A percentile compares a stretch with the other conserved stretches of the same genome.
Conservation (phyloP, 805 yeast species). For the Torulaspora indica region DNA sequence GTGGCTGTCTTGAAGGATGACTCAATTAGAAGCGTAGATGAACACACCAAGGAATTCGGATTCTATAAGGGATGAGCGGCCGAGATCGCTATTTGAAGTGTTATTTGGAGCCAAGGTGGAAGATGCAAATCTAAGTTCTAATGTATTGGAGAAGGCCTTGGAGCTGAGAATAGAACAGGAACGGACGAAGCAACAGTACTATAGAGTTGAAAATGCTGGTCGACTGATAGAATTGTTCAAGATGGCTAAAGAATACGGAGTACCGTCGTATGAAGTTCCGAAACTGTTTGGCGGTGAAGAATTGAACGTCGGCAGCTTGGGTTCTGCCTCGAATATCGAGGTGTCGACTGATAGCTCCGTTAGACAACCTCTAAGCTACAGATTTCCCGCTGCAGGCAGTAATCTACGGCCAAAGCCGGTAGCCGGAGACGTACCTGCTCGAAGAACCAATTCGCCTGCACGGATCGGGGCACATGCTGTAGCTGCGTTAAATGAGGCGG, state of each 20-base stretch:
- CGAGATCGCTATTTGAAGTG: slow-evolving; percentile 19
- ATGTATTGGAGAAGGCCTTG: slow-evolving; percentile 54
- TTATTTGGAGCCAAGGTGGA: slow-evolving; percentile 52
- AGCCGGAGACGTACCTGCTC: slow-evolving; percentile 6
- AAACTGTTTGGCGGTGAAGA: slow-evolving; percentile 40
- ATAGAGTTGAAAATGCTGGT: slow-evolving; percentile 57
- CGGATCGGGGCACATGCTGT: slow-evolving; percentile 71
- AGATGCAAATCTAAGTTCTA: slow-evolving; percentile 43
- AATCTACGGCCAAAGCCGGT: slow-evolving; percentile 12
- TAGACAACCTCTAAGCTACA: slow-evolving; percentile 18
- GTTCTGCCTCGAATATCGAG: background rate
- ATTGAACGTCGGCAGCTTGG: background rate
- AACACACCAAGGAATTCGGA: slow-evolving; percentile 12
- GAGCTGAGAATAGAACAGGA: slow-evolving; percentile 68
- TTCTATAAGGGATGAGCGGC: slow-evolving; percentile 9
- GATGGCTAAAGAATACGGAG: slow-evolving; percentile 52
- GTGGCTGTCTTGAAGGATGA: slow-evolving; percentile 2
- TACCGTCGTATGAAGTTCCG: slow-evolving; percentile 65
- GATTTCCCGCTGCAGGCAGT: slow-evolving; percentile 21
- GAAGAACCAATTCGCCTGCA: slow-evolving; percentile 59
- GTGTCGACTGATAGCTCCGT: background rate
- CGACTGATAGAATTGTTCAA: slow-evolving; percentile 59
- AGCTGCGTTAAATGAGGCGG: slow-evolving; percentile 41
- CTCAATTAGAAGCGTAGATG: slow-evolving; percentile 4
- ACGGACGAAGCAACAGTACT: slow-evolving; percentile 73